These are phyloP conservation scores for Berkeleyomyces rouxiae DNA, from an alignment of 2,329 filamentous ascomycete species.

Conservation along the genomic window DNA sequence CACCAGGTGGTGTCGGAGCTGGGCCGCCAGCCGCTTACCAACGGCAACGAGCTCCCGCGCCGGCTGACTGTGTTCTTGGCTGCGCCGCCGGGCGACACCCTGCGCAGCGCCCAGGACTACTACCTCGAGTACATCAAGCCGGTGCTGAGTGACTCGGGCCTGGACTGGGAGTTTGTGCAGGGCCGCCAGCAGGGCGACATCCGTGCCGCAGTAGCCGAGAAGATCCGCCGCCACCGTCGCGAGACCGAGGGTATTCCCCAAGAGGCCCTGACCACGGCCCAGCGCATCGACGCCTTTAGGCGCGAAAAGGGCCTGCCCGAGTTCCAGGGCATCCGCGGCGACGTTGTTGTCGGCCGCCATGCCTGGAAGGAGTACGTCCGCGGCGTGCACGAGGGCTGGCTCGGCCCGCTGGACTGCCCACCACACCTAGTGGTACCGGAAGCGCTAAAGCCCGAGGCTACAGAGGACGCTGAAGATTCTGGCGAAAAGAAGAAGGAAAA, in stretches of 20 bases:
- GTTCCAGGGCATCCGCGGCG: slow-evolving; percentile 60
- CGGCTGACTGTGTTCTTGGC: slow-evolving; percentile 75
- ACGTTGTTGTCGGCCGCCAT: slow-evolving; percentile 77
- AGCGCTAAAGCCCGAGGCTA: slow-evolving; percentile 16
- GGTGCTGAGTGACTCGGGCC: slow-evolving; percentile 67
- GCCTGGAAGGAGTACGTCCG: slow-evolving; percentile 96
- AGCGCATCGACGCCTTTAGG: slow-evolving; percentile 44
- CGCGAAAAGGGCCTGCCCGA: slow-evolving; percentile 49
- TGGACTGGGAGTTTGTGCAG: slow-evolving; percentile 95
- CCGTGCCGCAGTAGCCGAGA: slow-evolving; percentile 69
- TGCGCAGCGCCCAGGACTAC: slow-evolving; percentile 77
- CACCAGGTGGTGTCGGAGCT: slow-evolving; percentile 70
- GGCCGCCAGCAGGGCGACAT: slow-evolving; percentile 87
- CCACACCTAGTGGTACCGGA: slow-evolving; percentile 21
- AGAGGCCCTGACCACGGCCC: slow-evolving; percentile 33
- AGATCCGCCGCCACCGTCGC: slow-evolving; percentile 55
- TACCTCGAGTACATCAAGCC: slow-evolving; percentile 95
- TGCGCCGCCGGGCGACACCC: slow-evolving; percentile 70
- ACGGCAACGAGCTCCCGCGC: slow-evolving; percentile 55
- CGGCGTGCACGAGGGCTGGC: slow-evolving; percentile 89
- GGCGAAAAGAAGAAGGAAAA: slow-evolving; percentile 36
- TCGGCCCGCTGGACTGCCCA: slow-evolving; percentile 63
- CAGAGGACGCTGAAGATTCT: slow-evolving; percentile 20
- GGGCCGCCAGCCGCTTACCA: slow-evolving; percentile 54
- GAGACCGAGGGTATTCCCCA: slow-evolving; percentile 37